phyloP scores from a whole-genome alignment of 2,329 filamentous ascomycete species.

The Aspergillus flavus region DNA sequence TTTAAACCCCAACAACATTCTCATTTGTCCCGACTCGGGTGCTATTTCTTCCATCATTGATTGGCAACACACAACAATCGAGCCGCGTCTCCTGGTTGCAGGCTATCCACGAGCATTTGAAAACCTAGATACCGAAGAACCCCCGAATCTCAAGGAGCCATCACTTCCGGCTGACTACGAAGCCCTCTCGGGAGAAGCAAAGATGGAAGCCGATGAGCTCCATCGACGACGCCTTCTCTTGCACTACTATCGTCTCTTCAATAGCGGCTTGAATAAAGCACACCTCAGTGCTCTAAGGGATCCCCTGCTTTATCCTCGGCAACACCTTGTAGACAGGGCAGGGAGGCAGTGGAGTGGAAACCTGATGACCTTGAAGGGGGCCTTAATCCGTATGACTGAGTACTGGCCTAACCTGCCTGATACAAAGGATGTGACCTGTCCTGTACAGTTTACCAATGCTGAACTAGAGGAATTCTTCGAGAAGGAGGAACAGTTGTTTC shows the following conservation, averaged over 20 bases:
- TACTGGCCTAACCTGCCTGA: conserved; percentile 11
- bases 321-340: conserved; percentile 26
- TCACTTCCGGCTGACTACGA: conserved; percentile 21
- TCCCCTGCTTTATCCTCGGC: conserved; percentile 18
- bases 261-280: conserved; percentile 22
- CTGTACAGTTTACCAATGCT: conserved; percentile 2
- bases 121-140: conserved; percentile 20
- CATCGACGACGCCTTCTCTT: conserved; percentile 16
- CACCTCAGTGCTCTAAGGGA: conserved; percentile 24
- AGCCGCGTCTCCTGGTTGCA: conserved; percentile 19
- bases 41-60: conserved; percentile 26
- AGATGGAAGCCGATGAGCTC: conserved; percentile 23
- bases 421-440: conserved; percentile 7
- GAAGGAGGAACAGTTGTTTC: conserved; percentile 14
- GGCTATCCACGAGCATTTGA: conserved; percentile 23
- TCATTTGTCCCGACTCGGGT: conserved; percentile 21
- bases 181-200: conserved; percentile 18
- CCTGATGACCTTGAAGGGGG: conserved; percentile 24
- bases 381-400: conserved; percentile 21
- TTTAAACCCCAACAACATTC: conserved; percentile 27
- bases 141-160: conserved; percentile 16
- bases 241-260: conserved; percentile 28
- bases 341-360: conserved; percentile 28
- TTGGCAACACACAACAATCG: conserved; percentile 28
- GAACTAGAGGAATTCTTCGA: conserved; percentile 9